Evolutionary conservation across 148 eudicot genomes (phyloP).

Genomic region (Fallopia convolvulus): DNA sequence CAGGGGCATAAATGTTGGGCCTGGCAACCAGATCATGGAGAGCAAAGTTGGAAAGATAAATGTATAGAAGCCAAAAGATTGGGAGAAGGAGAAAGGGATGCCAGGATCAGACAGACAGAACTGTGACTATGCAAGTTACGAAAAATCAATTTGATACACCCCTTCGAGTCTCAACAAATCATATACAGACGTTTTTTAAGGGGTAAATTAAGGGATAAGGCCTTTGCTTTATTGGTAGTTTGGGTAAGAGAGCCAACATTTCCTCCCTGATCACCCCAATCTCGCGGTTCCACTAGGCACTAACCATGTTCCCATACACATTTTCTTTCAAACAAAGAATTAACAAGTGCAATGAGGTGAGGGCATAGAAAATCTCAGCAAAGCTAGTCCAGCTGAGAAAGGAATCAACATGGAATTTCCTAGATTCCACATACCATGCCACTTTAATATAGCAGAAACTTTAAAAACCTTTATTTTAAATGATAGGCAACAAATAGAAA

Average conservation of each 20-base stretch:
- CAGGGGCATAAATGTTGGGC: too few species aligned
- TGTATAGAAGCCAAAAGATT: not conserved
- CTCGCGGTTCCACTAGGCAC: not conserved
- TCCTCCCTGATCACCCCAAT: not conserved
- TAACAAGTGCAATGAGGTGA: not conserved
- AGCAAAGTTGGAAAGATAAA: not conserved
- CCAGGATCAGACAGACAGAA: not conserved
- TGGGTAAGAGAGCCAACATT: not conserved
- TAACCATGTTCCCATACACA: not conserved
- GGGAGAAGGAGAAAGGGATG: not conserved
- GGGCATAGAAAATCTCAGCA: not conserved
- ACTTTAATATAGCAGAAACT: not conserved
- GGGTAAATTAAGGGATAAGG: not conserved
- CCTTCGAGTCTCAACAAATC: not conserved
- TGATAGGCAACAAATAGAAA: not conserved
- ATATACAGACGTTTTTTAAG: not conserved
- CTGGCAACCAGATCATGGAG: not conserved
- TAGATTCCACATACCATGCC: not conserved
- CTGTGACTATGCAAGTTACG: not conserved
- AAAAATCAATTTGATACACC: not conserved
- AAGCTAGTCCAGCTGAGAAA: not conserved
- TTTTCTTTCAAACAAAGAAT: not conserved
- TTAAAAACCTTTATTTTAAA: not conserved
- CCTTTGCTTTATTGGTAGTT: not conserved
- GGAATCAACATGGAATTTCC: not conserved